Evolutionary conservation across 495 filamentous ascomycete species (phyloP), one percentile per base, ranked within the genome.

Genomic region (Podospora sp.): DNA sequence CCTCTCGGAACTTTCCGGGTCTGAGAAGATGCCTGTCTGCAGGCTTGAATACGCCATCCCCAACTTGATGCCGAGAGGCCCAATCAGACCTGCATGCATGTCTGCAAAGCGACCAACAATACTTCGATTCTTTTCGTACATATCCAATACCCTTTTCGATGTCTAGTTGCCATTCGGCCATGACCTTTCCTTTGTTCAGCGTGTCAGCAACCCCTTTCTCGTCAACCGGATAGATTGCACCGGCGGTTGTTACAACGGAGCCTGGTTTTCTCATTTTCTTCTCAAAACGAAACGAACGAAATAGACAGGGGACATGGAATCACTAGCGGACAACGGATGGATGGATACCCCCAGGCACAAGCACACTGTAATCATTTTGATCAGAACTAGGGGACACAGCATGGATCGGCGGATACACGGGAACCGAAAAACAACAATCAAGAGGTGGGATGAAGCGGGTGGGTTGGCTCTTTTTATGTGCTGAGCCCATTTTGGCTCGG

Each of bases 1-100:
- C 77, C 77, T 6, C 75, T 78, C 57, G 77, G 77, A 20, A 75
- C 66, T 58, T 64, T 70, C 20, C 71, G 68, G 21, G 73, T 58
- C 3, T 33, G 33, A 36, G 12, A 11, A 27, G 14, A 7, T 33
- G 27, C n/a, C 56, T 16, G 18, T 27, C 26, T 59, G 26, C 56
- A n/a, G n/a, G n/a, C n/a, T n/a, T n/a, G n/a, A n/a, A n/a, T n/a
- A n/a, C n/a, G n/a, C n/a, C n/a, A n/a, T n/a, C n/a, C n/a, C n/a
- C n/a, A n/a, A n/a, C n/a, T n/a, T n/a, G n/a, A n/a, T n/a, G 16
- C 26, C 25, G 24, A 29, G 16, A 59, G 26, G 18, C 26, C 14
- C 14, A 16, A 14, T 21, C 56, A 2, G 26, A 35, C 56, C 56
- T 27, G 24, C 20, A 57, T 26, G 22, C 14, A 6, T 16, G 53